Evolutionary conservation across 768 basidiomycete species (phyloP).

Genomic region (Rhodotorula kratochvilovae): DNA sequence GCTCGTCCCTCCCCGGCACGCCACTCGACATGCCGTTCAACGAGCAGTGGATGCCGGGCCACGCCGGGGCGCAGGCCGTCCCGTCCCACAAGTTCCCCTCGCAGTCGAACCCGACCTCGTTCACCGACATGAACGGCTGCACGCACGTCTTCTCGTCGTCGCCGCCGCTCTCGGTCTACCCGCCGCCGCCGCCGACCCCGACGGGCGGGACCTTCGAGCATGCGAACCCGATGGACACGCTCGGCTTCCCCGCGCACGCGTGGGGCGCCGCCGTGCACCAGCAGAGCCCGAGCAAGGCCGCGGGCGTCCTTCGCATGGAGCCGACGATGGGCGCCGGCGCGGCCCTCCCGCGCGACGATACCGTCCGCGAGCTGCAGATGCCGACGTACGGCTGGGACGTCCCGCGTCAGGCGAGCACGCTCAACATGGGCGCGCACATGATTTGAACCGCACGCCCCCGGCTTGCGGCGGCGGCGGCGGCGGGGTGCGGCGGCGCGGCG

Average conservation of each 20-base stretch:
- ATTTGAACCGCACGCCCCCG: slow-evolving; percentile 9
- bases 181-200: not conserved
- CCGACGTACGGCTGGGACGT: slow-evolving; percentile 26
- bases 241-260: not conserved
- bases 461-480: not conserved
- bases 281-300: not conserved
- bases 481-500: not conserved
- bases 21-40: slow-evolving; percentile 26
- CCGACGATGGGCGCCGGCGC: not conserved
- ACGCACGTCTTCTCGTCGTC: slow-evolving; percentile 25
- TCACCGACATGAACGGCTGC: slow-evolving; percentile 36
- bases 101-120: slow-evolving; percentile 20
- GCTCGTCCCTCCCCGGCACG: slow-evolving; percentile 21
- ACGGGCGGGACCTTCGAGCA: not conserved
- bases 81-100: slow-evolving; percentile 2
- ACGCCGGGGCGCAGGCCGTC: not conserved
- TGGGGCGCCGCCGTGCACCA: not conserved
- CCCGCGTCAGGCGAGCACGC: slow-evolving; percentile 13
- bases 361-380: not conserved
- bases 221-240: not conserved
- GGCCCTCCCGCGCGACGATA: not conserved
- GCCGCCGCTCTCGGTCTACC: slow-evolving; percentile 16
- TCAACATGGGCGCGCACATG: slow-evolving; percentile 15
- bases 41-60: slow-evolving; percentile 6
- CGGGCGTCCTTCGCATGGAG: slow-evolving; percentile 1